phyloP scores from a whole-genome alignment of 208 protist species.

The Balamuthia mandrillaris region DNA sequence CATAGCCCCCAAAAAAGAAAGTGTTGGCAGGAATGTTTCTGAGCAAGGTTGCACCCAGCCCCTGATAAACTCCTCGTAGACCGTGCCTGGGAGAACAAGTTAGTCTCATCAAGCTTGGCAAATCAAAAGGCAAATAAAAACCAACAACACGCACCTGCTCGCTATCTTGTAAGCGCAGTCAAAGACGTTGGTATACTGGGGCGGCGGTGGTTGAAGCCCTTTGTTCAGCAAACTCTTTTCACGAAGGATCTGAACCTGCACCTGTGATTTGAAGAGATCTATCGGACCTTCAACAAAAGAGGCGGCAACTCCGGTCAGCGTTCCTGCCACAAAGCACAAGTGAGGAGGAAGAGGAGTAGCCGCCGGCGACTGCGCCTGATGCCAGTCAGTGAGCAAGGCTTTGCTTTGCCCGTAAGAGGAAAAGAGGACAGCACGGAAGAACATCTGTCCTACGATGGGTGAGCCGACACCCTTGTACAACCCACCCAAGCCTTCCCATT shows the following conservation, averaged over 20 bases:
- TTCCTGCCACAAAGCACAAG: neutral
- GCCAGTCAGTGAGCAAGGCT: no score
- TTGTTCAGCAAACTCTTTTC: no score
- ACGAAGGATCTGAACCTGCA: slow-evolving; percentile 43
- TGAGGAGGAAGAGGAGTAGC: neutral
- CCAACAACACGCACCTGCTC: neutral
- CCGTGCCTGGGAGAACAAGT: no score
- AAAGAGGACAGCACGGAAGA: slow-evolving; percentile 24
- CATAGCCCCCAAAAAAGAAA: slow-evolving; percentile 23
- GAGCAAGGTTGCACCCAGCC: neutral
- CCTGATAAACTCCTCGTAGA: slow-evolving; percentile 28
- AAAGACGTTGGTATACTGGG: slow-evolving; percentile 37
- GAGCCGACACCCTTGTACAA: slow-evolving; percentile 50
- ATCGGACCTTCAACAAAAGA: slow-evolving; percentile 31
- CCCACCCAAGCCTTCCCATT: slow-evolving; percentile 38
- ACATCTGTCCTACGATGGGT: slow-evolving; percentile 45
- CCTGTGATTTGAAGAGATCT: slow-evolving; percentile 38
- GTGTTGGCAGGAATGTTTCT: slow-evolving; percentile 5
- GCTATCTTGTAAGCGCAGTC: slow-evolving; percentile 17
- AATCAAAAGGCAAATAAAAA: no score
- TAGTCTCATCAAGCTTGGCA: no score
- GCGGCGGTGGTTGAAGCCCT: no score
- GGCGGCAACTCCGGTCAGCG: slow-evolving; percentile 13
- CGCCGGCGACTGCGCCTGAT: no score
- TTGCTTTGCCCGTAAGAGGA: slow-evolving; percentile 41